These are phyloP conservation scores for Thalassiosira sp. DNA, from an alignment of 352 stramenopile genomes.

Conservation along the genomic window DNA sequence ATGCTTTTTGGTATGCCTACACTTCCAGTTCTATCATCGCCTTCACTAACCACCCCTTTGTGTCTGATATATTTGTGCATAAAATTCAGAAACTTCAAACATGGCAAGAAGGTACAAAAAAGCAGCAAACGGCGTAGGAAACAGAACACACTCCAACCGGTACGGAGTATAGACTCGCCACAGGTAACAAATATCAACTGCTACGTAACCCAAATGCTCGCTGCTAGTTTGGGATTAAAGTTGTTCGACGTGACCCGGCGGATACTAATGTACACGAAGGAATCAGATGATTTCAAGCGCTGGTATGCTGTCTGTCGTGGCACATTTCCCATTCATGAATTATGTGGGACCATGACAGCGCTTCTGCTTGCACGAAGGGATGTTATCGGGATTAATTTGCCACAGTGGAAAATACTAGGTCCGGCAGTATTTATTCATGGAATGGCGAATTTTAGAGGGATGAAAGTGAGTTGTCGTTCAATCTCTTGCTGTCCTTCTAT, in stretches of 20 bases:
- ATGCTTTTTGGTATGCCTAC: conserved; percentile 3
- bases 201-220: conserved; percentile 78
- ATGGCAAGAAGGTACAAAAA: conserved; percentile 51
- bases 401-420: conserved; percentile 72
- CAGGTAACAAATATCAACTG: conserved; percentile 79
- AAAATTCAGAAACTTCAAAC: conserved; percentile 66
- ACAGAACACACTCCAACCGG: conserved; percentile 34
- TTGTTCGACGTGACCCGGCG: conserved; percentile 68
- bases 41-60: neutral
- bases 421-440: conserved; percentile 78
- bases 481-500: too few species aligned
- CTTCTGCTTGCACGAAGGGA: conserved; percentile 72
- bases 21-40: neutral
- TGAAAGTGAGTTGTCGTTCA: conserved; percentile 73
- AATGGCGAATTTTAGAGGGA: conserved; percentile 82
- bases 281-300: conserved; percentile 55
- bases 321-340: conserved; percentile 80
- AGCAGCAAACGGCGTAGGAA: conserved; percentile 45
- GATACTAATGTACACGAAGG: conserved; percentile 81
- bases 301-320: conserved; percentile 78
- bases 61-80: too few species aligned
- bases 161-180: conserved; percentile 25
- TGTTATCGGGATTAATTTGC: conserved; percentile 72
- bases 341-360: conserved; percentile 80
- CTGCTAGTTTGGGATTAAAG: conserved; percentile 74